These are phyloP conservation scores for Tylopilus sp. DNA, from an alignment of 768 basidiomycete genomes.

Conservation along the genomic window DNA sequence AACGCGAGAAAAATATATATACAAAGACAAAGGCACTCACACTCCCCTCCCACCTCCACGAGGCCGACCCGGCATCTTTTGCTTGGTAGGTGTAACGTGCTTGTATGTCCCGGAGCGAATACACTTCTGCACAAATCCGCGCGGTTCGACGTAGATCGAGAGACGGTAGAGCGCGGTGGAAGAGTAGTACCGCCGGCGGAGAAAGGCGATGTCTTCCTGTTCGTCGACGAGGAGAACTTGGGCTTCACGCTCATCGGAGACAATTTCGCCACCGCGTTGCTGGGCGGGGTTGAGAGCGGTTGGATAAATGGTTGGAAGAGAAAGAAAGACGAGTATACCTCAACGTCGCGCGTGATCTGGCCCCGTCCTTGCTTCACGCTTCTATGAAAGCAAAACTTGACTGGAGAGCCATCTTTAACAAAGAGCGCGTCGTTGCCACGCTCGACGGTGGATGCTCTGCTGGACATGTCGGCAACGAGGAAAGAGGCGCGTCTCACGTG, in stretches of 20 bases:
- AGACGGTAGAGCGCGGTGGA: constrained; percentile 16
- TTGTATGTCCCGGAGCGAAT: constrained; percentile 13
- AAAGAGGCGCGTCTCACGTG: not conserved
- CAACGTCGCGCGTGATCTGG: constrained; percentile 18
- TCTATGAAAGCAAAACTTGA: constrained; percentile 27
- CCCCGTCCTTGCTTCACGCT: constrained; percentile 23
- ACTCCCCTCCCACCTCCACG: constrained; percentile 1
- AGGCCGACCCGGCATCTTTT: constrained; percentile 25
- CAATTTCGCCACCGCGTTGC: constrained; percentile 22
- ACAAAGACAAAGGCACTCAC: not conserved
- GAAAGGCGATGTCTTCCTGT: constrained; percentile 20
- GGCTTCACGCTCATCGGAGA: constrained; percentile 11
- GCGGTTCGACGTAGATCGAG: constrained; percentile 19
- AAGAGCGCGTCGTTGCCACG: constrained; percentile 18
- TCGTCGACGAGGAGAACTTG: constrained; percentile 31
- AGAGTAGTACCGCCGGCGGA: constrained; percentile 27
- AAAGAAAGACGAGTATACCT: constrained; percentile 8
- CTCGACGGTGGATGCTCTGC: not conserved
- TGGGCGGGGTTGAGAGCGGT: not conserved
- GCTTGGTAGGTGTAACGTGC: not conserved
- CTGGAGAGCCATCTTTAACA: constrained; percentile 17
- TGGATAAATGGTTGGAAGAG: not conserved
- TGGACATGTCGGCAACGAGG: not conserved
- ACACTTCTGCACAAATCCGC: constrained; percentile 27
- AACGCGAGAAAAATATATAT: not conserved